Percentiles rank a stretch among this genome's conserved stretches.
These are phyloP conservation scores for Dictyostelium firmibasis DNA, from an alignment of 78 protist genomes.

Conservation along the genomic window DNA sequence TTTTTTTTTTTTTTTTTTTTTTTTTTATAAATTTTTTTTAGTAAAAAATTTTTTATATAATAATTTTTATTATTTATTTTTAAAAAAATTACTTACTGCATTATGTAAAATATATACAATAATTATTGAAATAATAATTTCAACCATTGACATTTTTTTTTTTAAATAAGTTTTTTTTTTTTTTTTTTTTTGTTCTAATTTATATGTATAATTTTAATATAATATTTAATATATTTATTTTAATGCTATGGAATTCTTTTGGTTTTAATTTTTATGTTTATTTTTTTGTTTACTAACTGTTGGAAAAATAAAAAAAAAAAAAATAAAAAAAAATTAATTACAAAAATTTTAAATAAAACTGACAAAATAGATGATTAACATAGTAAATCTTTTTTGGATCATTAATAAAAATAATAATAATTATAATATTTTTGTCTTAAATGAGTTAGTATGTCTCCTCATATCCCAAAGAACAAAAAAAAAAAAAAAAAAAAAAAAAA, in stretches of 20 bases:
- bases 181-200: too few relatives aligned
- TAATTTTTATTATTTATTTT: too few relatives aligned
- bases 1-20: too few relatives aligned
- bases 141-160: not conserved
- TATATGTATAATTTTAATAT: too few relatives aligned
- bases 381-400: not conserved
- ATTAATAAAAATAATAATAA: not conserved
- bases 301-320: too few relatives aligned
- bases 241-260: too few relatives aligned
- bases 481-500: not conserved
- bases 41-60: too few relatives aligned
- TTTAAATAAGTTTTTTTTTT: too few relatives aligned
- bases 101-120: not conserved
- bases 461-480: not conserved
- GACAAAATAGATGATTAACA: not conserved
- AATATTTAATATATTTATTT: too few relatives aligned
- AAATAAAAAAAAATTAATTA: too few relatives aligned
- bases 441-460: not conserved
- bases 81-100: not conserved
- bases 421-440: not conserved
- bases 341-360: not conserved
- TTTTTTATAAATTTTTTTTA: too few relatives aligned
- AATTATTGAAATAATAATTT: not conserved
- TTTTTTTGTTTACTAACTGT: not conserved
- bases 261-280: not conserved